Base-by-base conservation (phyloP, 176 grass and related monocot species). In the Oryza glumipatula region DNA sequence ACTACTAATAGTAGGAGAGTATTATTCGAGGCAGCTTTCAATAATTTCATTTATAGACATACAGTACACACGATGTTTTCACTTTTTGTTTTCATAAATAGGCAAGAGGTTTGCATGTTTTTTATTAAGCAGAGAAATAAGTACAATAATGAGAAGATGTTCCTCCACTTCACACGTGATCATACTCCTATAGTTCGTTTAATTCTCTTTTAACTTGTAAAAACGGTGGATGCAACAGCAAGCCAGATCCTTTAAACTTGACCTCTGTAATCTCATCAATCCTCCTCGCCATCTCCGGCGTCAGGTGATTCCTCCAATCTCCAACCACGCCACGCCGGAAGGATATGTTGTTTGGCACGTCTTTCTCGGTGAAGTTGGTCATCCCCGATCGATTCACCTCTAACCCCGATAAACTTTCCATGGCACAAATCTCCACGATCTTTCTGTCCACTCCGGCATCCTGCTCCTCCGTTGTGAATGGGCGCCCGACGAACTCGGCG, bases 401-500 rank as follows among this genome's bases (percentile, higher is more conserved):
- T 74, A 78, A 43, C 11, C 7, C 8, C 4, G 33, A 33, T 33
- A 83, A 41, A 28, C 6, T 74, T 11, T 79, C 60, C 13, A 83
- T 56, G 45, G 19, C n/a, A 12, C 87, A 88, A 4, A 51, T 21
- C 60, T 72, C 17, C 16, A 36, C 19, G 4, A 84, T 74, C 52
- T 39, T 46, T 33, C 21, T 39, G 19, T 70, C 78, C 45, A 80
- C 78, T 11, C 65, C 30, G 2, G 17, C 28, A 28, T 54, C 12
- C 22, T 73, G 32, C 75, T 74, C 81, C 19, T 7, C 68, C 74
- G 13, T 67, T 12, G 65, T 63, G 61, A 86, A 86, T 3, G 67
- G 76, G 35, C 39, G 1, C 1, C 68, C 84, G 1, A 79, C 10
- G 68, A 88, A 80, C 16, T 79, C 68, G 1, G 60, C 76, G 7